Conservation (phyloP, 345 rosid genomes). For the Citrus cavaleriei region DNA sequence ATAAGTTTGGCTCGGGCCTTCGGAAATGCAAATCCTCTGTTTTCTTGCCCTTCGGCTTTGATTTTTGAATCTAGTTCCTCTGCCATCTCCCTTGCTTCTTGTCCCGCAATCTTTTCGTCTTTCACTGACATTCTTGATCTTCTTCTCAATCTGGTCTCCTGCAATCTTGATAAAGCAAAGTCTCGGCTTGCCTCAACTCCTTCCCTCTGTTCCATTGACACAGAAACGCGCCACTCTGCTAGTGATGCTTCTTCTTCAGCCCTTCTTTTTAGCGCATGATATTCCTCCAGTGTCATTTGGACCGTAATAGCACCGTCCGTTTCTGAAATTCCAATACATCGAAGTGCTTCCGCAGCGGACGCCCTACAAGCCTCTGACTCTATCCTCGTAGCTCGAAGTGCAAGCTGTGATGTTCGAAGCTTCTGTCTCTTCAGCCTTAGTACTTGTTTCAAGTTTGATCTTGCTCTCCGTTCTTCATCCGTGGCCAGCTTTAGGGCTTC, state of each 20-base stretch:
- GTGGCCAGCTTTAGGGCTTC: constrained; percentile 21
- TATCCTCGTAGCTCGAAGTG: constrained; percentile 30
- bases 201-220: constrained; percentile 41
- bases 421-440: constrained; percentile 41
- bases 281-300: constrained; percentile 31
- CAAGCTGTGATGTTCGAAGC: constrained; percentile 34
- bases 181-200: constrained; percentile 37
- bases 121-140: not conserved
- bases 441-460: constrained; percentile 32
- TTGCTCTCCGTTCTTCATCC: constrained; percentile 24
- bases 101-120: not conserved
- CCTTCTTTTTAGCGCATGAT: constrained; percentile 29
- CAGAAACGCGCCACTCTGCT: constrained; percentile 42
- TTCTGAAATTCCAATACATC: constrained; percentile 20
- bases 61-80: constrained; percentile 16
- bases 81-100: constrained; percentile 1
- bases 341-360: constrained; percentile 28
- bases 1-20: constrained; percentile 26
- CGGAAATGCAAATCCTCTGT: constrained; percentile 16
- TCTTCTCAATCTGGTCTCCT: constrained; percentile 7
- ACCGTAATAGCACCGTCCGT: constrained; percentile 8
- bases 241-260: constrained; percentile 42
- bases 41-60: not conserved
- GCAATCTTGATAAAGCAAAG: constrained; percentile 28
- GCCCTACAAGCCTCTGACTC: constrained; percentile 43